A percentile compares a stretch with the other conserved stretches of the same genome.
Evolutionary conservation across 208 protist species (phyloP).

Genomic region (Herpetomonas samuelpessoai): DNA sequence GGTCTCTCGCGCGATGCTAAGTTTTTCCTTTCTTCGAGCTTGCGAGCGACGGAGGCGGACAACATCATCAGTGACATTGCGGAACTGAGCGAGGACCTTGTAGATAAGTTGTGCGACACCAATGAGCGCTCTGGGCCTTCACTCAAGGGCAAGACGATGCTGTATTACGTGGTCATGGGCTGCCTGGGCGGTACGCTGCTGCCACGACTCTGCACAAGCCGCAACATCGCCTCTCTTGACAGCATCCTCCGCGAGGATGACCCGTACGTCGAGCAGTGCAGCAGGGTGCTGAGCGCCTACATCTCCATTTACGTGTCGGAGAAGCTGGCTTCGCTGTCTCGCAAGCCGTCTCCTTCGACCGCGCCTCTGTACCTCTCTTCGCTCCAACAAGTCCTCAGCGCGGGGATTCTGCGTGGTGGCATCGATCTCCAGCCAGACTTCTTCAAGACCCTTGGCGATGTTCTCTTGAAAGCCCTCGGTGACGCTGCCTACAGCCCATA

Average conservation of each 20-base stretch:
- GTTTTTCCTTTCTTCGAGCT: constrained; percentile 29
- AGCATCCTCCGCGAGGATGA: constrained; percentile 64
- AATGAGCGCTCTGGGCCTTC: constrained; percentile 42
- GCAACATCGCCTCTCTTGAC: constrained; percentile 48
- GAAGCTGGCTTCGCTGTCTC: constrained; percentile 47
- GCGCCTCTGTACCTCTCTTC: constrained; percentile 40
- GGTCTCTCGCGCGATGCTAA: constrained; percentile 18
- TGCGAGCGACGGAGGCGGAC: constrained; percentile 15
- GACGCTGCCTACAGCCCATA: constrained; percentile 57
- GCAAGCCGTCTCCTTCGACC: constrained; percentile 33
- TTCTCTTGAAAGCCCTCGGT: constrained; percentile 65
- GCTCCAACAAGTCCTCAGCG: constrained; percentile 56
- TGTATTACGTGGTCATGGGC: constrained; percentile 65
- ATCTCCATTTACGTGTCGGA: constrained; percentile 57
- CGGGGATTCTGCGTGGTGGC: constrained; percentile 35
- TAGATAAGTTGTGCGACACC: constrained; percentile 22
- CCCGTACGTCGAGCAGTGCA: constrained; percentile 73
- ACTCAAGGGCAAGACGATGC: constrained; percentile 71
- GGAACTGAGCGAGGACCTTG: constrained; percentile 21
- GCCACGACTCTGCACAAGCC: constrained; percentile 35
- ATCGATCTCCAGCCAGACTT: constrained; percentile 44
- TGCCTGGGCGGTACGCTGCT: constrained; percentile 51
- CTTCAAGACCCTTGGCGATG: constrained; percentile 58
- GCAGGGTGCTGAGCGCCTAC: constrained; percentile 27
- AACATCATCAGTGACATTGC: constrained; percentile 20